Evolutionary conservation across 1,284 basidiomycete genomes (phyloP).

Genomic region (Wallemia ichthyophaga): DNA sequence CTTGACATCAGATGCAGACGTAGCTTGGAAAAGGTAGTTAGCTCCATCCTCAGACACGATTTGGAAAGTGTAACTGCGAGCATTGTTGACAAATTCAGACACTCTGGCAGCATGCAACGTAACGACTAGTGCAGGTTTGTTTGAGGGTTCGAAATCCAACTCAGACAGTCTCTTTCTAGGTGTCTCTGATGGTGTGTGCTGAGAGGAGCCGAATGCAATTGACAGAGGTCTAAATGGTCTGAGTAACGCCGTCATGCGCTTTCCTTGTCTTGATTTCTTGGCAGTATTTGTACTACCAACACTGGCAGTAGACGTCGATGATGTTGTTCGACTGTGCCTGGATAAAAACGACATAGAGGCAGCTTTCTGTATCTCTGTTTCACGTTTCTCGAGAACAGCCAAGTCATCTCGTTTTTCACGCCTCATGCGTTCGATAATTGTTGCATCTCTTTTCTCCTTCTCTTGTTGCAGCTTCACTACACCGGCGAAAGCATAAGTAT

Average conservation of each 20-base stretch:
- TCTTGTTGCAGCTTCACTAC: not conserved
- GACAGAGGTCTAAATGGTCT: constrained; percentile 59
- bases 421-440: not conserved
- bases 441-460: not conserved
- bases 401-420: not conserved
- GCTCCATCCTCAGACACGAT: constrained; percentile 57
- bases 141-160: constrained; percentile 33
- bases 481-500: not conserved
- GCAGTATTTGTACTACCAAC: constrained; percentile 24
- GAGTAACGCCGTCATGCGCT: constrained; percentile 35
- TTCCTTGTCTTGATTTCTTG: constrained; percentile 33
- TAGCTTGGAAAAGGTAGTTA: constrained; percentile 40
- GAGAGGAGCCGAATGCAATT: constrained; percentile 34
- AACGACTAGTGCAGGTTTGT: constrained; percentile 38
- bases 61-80: constrained; percentile 46
- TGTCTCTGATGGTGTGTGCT: constrained; percentile 13
- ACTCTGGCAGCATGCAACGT: constrained; percentile 38
- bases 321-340: not conserved
- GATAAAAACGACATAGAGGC: not conserved
- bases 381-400: constrained; percentile 25
- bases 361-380: constrained; percentile 33
- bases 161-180: constrained; percentile 31
- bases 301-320: not conserved
- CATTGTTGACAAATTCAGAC: constrained; percentile 36
- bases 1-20: constrained; percentile 31